Evolutionary conservation across 441 rosid species (phyloP).

Genomic region (Geranium incanum): DNA sequence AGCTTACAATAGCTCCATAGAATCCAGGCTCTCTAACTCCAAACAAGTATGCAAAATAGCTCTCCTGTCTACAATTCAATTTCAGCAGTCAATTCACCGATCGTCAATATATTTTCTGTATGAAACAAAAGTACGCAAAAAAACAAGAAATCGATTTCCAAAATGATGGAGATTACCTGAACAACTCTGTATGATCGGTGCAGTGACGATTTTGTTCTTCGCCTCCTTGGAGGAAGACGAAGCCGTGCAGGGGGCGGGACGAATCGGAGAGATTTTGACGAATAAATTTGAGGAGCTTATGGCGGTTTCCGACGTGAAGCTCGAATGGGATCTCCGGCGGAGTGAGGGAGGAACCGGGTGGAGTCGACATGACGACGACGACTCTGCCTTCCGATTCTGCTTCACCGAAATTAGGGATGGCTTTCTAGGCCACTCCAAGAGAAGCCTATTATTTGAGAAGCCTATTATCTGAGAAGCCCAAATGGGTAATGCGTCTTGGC

Average conservation of each 20-base stretch:
- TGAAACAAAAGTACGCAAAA: not conserved
- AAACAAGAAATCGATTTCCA: not conserved
- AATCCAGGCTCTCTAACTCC: slow-evolving; percentile 80
- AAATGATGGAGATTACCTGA: slow-evolving; percentile 42
- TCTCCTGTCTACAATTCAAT: slow-evolving; percentile 60
- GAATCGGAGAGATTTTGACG: slow-evolving; percentile 39
- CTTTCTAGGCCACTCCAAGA: too few relatives aligned
- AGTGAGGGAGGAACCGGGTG: slow-evolving; percentile 36
- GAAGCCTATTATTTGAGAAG: too few relatives aligned
- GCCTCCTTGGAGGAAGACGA: slow-evolving; percentile 68
- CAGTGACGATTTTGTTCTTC: slow-evolving; percentile 72
- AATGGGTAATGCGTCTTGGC: too few relatives aligned
- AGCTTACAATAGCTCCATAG: slow-evolving; percentile 83
- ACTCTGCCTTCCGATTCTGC: slow-evolving; percentile 19
- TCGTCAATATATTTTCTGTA: not conserved
- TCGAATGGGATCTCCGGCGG: slow-evolving; percentile 63
- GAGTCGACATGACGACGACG: slow-evolving; percentile 33
- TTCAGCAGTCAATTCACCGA: slow-evolving; percentile 13
- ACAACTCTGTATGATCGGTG: slow-evolving; percentile 82
- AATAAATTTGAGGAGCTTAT: slow-evolving; percentile 48
- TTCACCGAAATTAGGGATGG: not conserved
- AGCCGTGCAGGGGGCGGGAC: slow-evolving; percentile 53
- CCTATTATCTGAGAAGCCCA: too few relatives aligned
- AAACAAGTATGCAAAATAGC: slow-evolving; percentile 83
- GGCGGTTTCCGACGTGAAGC: slow-evolving; percentile 61